Conservation (phyloP, 1,284 basidiomycete species). For the Chiua sp. region DNA sequence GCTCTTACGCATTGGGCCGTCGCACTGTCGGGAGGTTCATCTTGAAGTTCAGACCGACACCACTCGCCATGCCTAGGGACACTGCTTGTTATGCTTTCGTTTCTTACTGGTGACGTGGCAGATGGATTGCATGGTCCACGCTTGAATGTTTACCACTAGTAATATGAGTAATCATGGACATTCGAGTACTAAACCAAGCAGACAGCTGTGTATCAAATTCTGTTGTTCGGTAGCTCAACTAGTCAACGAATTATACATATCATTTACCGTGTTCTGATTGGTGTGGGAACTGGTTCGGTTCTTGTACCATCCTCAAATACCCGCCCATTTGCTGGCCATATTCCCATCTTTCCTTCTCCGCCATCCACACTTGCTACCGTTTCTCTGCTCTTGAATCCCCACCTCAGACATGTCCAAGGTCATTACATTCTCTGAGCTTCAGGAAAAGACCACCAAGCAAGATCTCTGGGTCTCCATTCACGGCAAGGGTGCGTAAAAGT, state of each 20-base stretch:
- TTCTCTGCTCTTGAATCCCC: conserved; percentile 22
- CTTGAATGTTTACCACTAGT: conserved; percentile 61
- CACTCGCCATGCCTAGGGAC: conserved; percentile 75
- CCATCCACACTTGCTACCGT: conserved; percentile 25
- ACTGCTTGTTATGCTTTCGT: conserved; percentile 71
- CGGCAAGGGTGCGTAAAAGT: conserved; percentile 70
- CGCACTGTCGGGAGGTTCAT: not conserved
- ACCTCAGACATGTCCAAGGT: conserved; percentile 51
- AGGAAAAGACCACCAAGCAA: conserved; percentile 75
- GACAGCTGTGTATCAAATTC: conserved; percentile 32
- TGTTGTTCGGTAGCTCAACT: not conserved
- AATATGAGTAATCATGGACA: conserved; percentile 44
- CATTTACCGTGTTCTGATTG: conserved; percentile 4
- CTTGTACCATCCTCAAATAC: conserved; percentile 25
- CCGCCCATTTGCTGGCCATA: conserved; percentile 5
- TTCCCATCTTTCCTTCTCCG: conserved; percentile 22
- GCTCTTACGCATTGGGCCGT: not conserved
- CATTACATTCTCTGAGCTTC: conserved; percentile 77
- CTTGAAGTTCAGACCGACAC: conserved; percentile 22
- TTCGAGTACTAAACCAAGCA: conserved; percentile 76
- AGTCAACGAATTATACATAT: not conserved
- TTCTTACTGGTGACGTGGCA: conserved; percentile 75
- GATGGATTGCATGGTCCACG: conserved; percentile 65
- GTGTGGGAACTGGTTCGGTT: conserved; percentile 35
- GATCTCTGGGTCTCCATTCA: conserved; percentile 82